These are phyloP conservation scores for Pisolithus microcarpus DNA, from an alignment of 768 basidiomycete genomes.

Conservation along the genomic window DNA sequence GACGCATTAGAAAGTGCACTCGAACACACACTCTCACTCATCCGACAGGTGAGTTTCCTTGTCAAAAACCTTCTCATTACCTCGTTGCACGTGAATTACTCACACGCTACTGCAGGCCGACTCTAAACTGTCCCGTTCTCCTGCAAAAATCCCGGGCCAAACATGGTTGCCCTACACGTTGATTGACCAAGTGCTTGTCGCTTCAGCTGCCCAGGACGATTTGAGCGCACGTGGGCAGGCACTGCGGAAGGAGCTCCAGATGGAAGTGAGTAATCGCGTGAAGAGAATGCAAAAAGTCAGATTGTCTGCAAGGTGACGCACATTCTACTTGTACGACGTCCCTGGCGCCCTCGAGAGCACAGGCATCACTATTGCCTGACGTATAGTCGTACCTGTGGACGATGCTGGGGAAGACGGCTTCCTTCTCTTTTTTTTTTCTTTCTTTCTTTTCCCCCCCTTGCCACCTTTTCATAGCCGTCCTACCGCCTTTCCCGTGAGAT, in stretches of 20 bases:
- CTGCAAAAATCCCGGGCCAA: conserved; percentile 46
- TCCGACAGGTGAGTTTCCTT: conserved; percentile 55
- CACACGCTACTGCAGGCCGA: conserved; percentile 41
- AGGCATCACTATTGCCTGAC: neutral
- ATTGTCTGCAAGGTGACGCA: conserved; percentile 25
- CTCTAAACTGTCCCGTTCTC: conserved; percentile 42
- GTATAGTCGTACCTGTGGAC: neutral
- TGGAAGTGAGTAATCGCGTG: conserved; percentile 55
- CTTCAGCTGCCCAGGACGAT: conserved; percentile 47
- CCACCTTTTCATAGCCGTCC: too few species aligned
- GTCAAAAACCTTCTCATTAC: too few species aligned
- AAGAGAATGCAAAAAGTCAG: conserved; percentile 65
- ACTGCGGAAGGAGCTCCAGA: conserved; percentile 46
- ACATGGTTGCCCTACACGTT: conserved; percentile 82
- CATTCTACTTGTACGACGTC: neutral
- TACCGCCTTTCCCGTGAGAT: too few species aligned
- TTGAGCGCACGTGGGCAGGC: conserved; percentile 36
- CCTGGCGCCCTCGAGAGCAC: too few species aligned
- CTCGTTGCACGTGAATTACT: neutral
- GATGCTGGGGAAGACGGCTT: too few species aligned
- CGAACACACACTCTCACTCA: conserved; percentile 60
- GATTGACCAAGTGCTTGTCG: conserved; percentile 73
- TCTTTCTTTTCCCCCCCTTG: too few species aligned
- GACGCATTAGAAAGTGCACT: conserved; percentile 76
- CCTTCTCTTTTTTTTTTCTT: too few species aligned